phyloP scores from a whole-genome alignment of 768 basidiomycete genomes.

The Rickenella mellea region DNA sequence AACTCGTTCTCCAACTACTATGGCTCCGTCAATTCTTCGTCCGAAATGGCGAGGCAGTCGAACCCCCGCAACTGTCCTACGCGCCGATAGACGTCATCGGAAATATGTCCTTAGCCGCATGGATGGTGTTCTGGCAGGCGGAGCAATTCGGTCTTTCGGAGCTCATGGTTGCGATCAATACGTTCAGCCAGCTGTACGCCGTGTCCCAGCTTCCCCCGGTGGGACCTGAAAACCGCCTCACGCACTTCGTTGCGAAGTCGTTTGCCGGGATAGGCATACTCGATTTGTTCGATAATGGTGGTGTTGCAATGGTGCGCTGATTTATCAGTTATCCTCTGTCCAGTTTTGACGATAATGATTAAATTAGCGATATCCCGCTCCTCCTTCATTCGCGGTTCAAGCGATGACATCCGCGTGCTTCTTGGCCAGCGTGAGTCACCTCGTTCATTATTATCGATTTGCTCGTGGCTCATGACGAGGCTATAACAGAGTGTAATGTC shows the following conservation, averaged over 20 bases:
- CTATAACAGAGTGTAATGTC: constrained; percentile 4
- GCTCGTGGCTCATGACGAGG: background rate
- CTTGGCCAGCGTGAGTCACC: constrained; percentile 8
- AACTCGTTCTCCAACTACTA: constrained; percentile 16
- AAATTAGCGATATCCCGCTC: constrained; percentile 9
- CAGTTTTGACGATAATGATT: background rate
- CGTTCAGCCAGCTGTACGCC: constrained; percentile 25
- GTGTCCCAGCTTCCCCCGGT: constrained; percentile 20
- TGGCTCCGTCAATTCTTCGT: constrained; percentile 21
- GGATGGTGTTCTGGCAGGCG: constrained; percentile 21
- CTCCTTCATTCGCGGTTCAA: constrained; percentile 10
- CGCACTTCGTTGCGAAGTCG: constrained; percentile 34
- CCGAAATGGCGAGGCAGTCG: constrained; percentile 4
- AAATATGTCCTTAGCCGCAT: constrained; percentile 23
- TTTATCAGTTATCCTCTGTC: no score
- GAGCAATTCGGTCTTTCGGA: constrained; percentile 19
- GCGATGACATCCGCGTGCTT: constrained; percentile 11
- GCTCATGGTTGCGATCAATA: constrained; percentile 22
- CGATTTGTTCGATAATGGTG: constrained; percentile 21
- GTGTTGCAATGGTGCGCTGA: constrained; percentile 14
- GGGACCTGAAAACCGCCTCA: constrained; percentile 20
- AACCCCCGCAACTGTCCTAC: constrained; percentile 19
- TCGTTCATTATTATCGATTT: background rate
- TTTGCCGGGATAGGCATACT: constrained; percentile 27
- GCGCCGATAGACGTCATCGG: constrained; percentile 21